A percentile compares a stretch with the other conserved stretches of the same genome.
These are phyloP conservation scores for Populus tremula DNA, from an alignment of 345 rosid species.

Conservation along the genomic window DNA sequence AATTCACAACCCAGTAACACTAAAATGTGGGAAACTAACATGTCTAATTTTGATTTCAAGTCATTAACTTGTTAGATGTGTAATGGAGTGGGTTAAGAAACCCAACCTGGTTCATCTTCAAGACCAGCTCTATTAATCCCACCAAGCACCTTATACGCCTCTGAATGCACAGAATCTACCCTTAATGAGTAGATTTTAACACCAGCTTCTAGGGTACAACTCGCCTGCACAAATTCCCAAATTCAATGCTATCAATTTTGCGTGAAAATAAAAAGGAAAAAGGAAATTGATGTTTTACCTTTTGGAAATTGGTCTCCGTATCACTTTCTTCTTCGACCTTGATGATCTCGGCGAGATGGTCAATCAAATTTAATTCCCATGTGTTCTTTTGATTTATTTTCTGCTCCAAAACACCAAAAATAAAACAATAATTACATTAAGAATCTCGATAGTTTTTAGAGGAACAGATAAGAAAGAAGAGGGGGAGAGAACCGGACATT, in stretches of 20 bases:
- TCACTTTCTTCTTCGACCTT: constrained; percentile 87
- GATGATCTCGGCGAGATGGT: constrained; percentile 66
- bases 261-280: neutral
- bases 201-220: constrained; percentile 97
- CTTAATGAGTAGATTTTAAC: constrained; percentile 87
- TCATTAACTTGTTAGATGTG: no score
- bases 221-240: constrained; percentile 49
- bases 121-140: constrained; percentile 85
- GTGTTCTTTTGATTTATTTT: constrained; percentile 27
- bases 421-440: neutral
- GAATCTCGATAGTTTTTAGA: neutral
- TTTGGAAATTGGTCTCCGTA: constrained; percentile 85
- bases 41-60: no score
- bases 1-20: no score
- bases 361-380: constrained; percentile 23
- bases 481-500: constrained; percentile 44
- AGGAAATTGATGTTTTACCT: constrained; percentile 39
- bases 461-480: neutral
- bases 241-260: neutral
- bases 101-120: constrained; percentile 61
- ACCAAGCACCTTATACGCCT: constrained; percentile 93
- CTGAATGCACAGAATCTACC: constrained; percentile 92
- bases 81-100: neutral
- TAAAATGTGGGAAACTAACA: no score
- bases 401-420: constrained; percentile 4